Evolutionary conservation across 208 protist genomes (phyloP), one percentile per base, ranked within the genome.

Genomic region (Blastocrithidia nonstop): DNA sequence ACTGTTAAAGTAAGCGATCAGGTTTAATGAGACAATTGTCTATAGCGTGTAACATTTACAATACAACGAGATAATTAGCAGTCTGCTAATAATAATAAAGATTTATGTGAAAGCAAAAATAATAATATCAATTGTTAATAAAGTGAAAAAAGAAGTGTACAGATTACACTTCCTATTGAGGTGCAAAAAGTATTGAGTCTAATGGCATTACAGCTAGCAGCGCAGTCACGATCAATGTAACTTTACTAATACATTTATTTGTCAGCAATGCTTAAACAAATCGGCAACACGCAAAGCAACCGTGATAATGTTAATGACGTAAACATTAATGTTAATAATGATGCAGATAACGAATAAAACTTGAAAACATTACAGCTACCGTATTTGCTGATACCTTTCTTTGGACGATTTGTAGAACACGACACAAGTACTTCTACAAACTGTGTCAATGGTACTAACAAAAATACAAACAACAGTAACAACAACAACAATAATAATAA

Each of bases 171-270:
- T n/a, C n/a, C n/a, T n/a, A n/a, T n/a, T n/a, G n/a, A n/a, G n/a
- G n/a, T n/a, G n/a, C n/a, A n/a, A n/a, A n/a, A n/a, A 49, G 47
- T 3, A 35, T 50, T 6, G 55, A 9, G 9, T 53, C 23, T 45
- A 56, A 19, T 38, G 45, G 46, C 50, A 51, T 46, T 15, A 45
- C 50, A 11, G 50, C 20, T 26, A 53, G 16, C 29, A 35, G 29
- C 29, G 45, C 52, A 17, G 19, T 33, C 1, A 47, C 53, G 45
- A 32, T 45, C 15, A 21, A 41, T 20, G 59, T 56, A n/a, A 28
- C n/a, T 6, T n/a, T 7, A 8, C 8, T 27, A 27, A 27, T 22
- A 19, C 20, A 23, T 27, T 32, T 75, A 11, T 23, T 16, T 15
- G 37, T 46, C 6, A 48, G 54, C 17, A 54, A 56, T 1, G 17